A percentile compares a stretch with the other conserved stretches of the same genome.
Conservation (phyloP, 2,329 filamentous ascomycete genomes). For the Phaeosphaeria sp. region DNA sequence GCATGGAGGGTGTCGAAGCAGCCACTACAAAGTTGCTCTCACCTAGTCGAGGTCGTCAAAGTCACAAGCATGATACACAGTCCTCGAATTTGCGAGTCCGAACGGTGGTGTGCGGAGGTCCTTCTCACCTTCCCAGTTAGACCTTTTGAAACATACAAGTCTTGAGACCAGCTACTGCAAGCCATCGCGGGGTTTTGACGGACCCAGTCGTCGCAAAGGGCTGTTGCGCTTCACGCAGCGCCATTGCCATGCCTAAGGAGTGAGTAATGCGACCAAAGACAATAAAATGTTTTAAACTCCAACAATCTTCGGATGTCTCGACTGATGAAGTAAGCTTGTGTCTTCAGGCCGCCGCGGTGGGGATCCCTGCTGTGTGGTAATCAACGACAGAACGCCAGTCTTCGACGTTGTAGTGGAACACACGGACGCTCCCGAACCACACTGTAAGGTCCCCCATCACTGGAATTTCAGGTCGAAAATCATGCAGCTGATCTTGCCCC, state of each 20-base stretch:
- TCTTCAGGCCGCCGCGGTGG: conserved; percentile 1
- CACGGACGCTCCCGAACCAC: conserved; percentile 16
- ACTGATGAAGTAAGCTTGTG: conserved; percentile 10
- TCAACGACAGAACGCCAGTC: conserved; percentile 5
- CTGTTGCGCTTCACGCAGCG: conserved; percentile 6
- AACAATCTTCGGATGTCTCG: conserved; percentile 15
- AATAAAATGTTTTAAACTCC: conserved; percentile 8
- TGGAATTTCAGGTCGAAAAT: conserved; percentile 6
- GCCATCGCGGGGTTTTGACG: conserved; percentile 14
- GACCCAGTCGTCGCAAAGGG: conserved; percentile 1
- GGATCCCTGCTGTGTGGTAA: not conserved
- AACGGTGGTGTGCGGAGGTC: not conserved
- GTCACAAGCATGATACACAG: not conserved
- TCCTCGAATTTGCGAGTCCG: not conserved
- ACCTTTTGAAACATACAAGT: conserved; percentile 10
- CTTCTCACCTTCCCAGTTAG: conserved; percentile 3
- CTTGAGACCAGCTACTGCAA: conserved; percentile 17
- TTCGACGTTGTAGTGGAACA: conserved; percentile 16
- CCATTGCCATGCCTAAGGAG: not conserved
- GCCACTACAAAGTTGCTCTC: not conserved
- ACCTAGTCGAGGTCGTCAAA: not conserved
- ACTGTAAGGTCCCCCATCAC: conserved; percentile 19
- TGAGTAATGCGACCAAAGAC: conserved; percentile 5
- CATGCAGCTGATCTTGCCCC: not conserved
- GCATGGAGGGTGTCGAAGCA: not conserved